Base-by-base conservation (phyloP, 805 yeast species). In the Danielia reshetovae region DNA sequence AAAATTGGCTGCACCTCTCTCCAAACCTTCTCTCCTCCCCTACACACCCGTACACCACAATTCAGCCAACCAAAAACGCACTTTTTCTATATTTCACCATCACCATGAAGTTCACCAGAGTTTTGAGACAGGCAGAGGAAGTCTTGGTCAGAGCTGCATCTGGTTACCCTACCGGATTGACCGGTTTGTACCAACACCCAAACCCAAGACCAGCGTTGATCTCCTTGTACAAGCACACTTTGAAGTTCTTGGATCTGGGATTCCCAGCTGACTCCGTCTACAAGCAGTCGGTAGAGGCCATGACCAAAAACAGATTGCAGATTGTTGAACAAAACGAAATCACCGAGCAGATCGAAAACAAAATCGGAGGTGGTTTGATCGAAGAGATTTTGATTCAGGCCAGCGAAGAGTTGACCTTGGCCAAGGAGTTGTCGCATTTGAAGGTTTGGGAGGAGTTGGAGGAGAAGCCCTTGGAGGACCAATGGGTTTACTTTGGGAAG, bases 331-430 rank as follows among this genome's bases (percentile, higher is more conserved):
- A 60, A 29, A 73, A 74, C 41, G 85, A 79, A 45, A 74, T 77
- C 35, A 61, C 72, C 27, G 82, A 74, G 49, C 74, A 69, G 43
- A 83, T 86, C 47, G 95, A 86, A 65, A 62, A 68, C 43, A 62
- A 77, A 56, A 81, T 86, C 44, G 94, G 94, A 13, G 78, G 81
- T 43, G 95, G 95, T 2, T 73, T 86, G 51, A 79, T 85, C 43
- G 95, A 86, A 63, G 95, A 86, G 66, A 64, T 86, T 39, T 54
- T 86, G 36, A 70, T 85, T 40, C 95, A 86, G 66, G 95, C 95
- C 11, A 74, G 79, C 48, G 93, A 85, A 40, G 95, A 86, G 64
- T 75, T 76, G 49, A 72, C 70, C 36, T 71, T 86, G 49, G 80
- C 85, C 31, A 65, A 75, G 51, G 72, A 79, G 56, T 65, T 86